Conservation (phyloP, 2,329 filamentous ascomycete genomes). For the Aspergillus brasiliensis region DNA sequence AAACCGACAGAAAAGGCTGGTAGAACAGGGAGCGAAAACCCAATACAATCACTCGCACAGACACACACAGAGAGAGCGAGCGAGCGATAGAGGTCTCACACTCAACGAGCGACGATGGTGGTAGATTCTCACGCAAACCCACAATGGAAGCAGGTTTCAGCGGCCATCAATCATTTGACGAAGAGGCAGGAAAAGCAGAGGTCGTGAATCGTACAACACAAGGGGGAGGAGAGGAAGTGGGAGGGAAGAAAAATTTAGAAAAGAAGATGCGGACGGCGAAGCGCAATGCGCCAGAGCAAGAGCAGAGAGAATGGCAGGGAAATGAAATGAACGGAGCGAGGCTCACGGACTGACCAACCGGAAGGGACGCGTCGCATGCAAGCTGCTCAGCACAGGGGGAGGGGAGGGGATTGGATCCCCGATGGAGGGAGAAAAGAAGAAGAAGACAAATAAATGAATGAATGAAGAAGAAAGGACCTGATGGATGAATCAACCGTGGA, state of each 20-base stretch:
- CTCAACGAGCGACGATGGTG: slow-evolving; percentile 7
- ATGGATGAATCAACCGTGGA: no score
- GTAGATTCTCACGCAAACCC: slow-evolving; percentile 10
- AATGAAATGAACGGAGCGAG: neutral
- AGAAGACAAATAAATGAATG: neutral
- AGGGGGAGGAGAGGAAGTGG: neutral
- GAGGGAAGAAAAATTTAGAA: neutral
- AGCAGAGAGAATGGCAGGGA: neutral
- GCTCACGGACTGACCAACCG: neutral
- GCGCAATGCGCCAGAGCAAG: slow-evolving; percentile 1
- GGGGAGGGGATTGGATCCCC: neutral
- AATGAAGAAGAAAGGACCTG: neutral
- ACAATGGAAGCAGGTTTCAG: slow-evolving; percentile 15
- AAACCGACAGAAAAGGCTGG: slow-evolving; percentile 8
- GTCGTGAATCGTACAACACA: neutral
- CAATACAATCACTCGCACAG: no score
- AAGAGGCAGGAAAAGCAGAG: no score
- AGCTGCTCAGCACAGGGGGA: neutral
- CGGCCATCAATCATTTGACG: neutral
- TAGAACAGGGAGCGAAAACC: no score
- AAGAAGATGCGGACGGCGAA: neutral
- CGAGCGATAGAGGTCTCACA: slow-evolving; percentile 1
- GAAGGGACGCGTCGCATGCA: slow-evolving; percentile 18
- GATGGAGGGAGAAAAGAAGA: neutral
- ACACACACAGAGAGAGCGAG: no score